A percentile compares a stretch with the other conserved stretches of the same genome.
These are phyloP conservation scores for Fusarium continuum DNA, from an alignment of 2,329 filamentous ascomycete species.

Conservation along the genomic window DNA sequence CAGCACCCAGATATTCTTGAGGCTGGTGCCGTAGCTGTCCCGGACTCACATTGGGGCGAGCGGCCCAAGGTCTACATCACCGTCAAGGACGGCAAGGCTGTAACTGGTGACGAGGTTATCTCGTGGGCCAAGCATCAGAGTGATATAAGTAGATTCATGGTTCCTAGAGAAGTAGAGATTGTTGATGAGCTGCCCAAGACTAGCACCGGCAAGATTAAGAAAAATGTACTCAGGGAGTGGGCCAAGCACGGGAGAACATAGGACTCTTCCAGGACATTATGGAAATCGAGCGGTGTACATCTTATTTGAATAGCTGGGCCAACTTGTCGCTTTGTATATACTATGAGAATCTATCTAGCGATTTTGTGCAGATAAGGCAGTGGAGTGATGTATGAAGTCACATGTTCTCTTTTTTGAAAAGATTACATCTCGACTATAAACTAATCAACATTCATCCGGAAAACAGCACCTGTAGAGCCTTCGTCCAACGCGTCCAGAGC, in stretches of 20 bases:
- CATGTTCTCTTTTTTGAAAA: too few relatives aligned
- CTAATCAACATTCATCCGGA: slow-evolving; percentile 43
- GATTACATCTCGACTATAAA: background rate
- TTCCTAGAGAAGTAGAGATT: slow-evolving; percentile 76
- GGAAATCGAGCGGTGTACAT: background rate
- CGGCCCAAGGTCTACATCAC: slow-evolving; percentile 95
- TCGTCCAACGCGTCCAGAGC: slow-evolving; percentile 45
- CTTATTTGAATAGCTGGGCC: background rate
- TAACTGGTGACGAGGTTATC: slow-evolving; percentile 71
- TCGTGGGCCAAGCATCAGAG: slow-evolving; percentile 85
- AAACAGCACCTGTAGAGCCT: slow-evolving; percentile 44
- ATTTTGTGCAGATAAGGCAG: background rate
- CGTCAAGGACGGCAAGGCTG: slow-evolving; percentile 69
- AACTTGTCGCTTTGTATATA: slow-evolving; percentile 3
- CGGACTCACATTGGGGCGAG: slow-evolving; percentile 94
- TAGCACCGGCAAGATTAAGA: slow-evolving; percentile 94
- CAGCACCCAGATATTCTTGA: slow-evolving; percentile 91
- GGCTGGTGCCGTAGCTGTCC: slow-evolving; percentile 87
- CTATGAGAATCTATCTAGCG: background rate
- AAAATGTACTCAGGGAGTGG: slow-evolving; percentile 92
- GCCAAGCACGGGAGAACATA: slow-evolving; percentile 54
- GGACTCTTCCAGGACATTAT: background rate
- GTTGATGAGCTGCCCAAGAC: slow-evolving; percentile 94
- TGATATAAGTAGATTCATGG: slow-evolving; percentile 91
- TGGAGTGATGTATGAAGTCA: background rate